Conservation (phyloP, 1,139 yeast genomes). For the Arxiozyma telluris region DNA sequence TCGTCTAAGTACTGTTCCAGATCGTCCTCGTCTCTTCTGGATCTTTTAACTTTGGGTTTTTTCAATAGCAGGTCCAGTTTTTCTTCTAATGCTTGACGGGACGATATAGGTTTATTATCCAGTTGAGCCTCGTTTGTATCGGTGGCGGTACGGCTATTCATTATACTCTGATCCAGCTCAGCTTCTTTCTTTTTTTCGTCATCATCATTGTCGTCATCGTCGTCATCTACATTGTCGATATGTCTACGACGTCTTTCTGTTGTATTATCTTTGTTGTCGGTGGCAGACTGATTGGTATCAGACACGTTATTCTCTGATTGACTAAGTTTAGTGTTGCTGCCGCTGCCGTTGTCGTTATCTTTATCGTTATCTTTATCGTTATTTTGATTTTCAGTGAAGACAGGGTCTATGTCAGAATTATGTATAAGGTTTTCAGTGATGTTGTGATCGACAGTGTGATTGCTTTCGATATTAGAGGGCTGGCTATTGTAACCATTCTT, state of each 20-base stretch:
- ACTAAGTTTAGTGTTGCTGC: neutral
- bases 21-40: conserved; percentile 78
- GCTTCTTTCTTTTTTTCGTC: conserved; percentile 6
- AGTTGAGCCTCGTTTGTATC: neutral
- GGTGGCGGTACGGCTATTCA: neutral
- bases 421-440: neutral
- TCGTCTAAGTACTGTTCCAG: conserved; percentile 94
- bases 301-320: neutral
- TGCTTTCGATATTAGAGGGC: neutral
- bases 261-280: neutral
- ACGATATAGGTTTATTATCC: conserved; percentile 40
- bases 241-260: conserved; percentile 26
- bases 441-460: neutral
- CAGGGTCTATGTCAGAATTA: conserved; percentile 1
- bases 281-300: neutral
- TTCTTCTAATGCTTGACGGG: conserved; percentile 72
- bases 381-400: neutral
- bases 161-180: neutral
- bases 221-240: conserved; percentile 24
- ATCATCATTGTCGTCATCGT: conserved; percentile 19
- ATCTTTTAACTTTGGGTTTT: conserved; percentile 47
- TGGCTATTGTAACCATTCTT: neutral
- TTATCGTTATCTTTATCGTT: neutral
- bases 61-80: conserved; percentile 70
- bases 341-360: neutral